Conservation (phyloP, 306 rosid species). For the Medicago arabica region DNA sequence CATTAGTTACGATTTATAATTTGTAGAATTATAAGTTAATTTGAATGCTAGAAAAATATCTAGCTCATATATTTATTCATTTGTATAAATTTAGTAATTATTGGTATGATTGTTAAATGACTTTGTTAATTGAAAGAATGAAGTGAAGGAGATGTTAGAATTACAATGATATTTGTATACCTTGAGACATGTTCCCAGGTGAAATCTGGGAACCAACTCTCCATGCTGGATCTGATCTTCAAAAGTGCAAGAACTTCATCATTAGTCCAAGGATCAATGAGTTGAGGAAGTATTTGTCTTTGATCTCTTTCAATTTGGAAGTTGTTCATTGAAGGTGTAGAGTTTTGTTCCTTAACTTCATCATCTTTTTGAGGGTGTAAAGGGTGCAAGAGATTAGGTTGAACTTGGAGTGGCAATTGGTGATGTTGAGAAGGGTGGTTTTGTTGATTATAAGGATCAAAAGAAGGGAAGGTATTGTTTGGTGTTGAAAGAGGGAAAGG, state of each 20-base stretch:
- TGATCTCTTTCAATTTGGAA: conserved; percentile 51
- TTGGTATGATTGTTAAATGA: not conserved
- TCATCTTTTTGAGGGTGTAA: conserved; percentile 50
- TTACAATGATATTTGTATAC: conserved; percentile 24
- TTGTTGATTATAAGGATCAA: conserved; percentile 49
- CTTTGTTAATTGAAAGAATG: no score
- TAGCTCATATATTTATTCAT: no score
- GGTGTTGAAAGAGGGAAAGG: conserved; percentile 55
- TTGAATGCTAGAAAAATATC: not conserved
- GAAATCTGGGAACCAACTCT: conserved; percentile 84
- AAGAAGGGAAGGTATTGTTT: conserved; percentile 32
- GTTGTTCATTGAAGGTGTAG: conserved; percentile 38
- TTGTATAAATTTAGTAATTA: no score
- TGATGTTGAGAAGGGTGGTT: not conserved
- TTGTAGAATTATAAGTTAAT: not conserved
- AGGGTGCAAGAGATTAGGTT: conserved; percentile 58
- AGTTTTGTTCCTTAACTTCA: conserved; percentile 31
- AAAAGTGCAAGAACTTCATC: conserved; percentile 79
- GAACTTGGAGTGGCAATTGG: conserved; percentile 48
- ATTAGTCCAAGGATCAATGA: conserved; percentile 64
- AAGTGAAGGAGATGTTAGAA: not conserved
- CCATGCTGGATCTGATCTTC: conserved; percentile 87
- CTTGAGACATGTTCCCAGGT: conserved; percentile 94
- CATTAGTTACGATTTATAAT: no score
- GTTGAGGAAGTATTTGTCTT: conserved; percentile 28